Evolutionary conservation across 768 basidiomycete species (phyloP), one percentile per base, ranked within the genome.

Genomic region (Mycena latifolia): DNA sequence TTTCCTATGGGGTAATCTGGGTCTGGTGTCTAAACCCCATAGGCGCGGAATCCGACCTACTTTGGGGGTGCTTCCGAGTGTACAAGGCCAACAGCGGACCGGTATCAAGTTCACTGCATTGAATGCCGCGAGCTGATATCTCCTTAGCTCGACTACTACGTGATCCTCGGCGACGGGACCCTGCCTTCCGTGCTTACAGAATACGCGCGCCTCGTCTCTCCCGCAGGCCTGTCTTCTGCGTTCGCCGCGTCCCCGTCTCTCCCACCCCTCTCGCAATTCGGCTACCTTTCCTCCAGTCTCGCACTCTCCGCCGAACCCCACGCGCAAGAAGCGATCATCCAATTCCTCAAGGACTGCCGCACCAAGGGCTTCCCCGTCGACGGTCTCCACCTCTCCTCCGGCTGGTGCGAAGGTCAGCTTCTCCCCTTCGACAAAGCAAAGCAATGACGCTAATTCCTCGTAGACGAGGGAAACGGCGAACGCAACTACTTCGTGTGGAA

Each of bases 401-500:
- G 69, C 45, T 70, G 69, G 69, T 70, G 69, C 28, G 62, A 68
- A 55, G 55, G 66, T 22, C 37, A 1, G 39, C 56, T 45, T 7
- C 14, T 4, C 28, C 1, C 1, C 24, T 6, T 46, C 35, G n/a
- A 14, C 9, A 39, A 43, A n/a, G n/a, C n/a, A n/a, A n/a, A n/a
- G n/a, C 7, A 6, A 39, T 15, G 1, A 39, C 5, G 5, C 29
- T 61, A 24, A 54, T 46, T 15, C 27, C 25, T 3, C 24, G 24
- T 41, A 69, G 69, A 70, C 61, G 69, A 66, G 28, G 57, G 14
- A 5, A 69, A 56, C 28, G 65, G 58, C 33, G 46, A 70, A 53
- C 60, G 69, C 50, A 70, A 70, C 61, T 70, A 70, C 58, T 70
- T 70, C 45, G 65, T 66, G 27, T 70, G 69, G 69, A 70, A 70